Evolutionary conservation across 2,329 filamentous ascomycete genomes (phyloP).

Genomic region (Aureobasidium sp.): DNA sequence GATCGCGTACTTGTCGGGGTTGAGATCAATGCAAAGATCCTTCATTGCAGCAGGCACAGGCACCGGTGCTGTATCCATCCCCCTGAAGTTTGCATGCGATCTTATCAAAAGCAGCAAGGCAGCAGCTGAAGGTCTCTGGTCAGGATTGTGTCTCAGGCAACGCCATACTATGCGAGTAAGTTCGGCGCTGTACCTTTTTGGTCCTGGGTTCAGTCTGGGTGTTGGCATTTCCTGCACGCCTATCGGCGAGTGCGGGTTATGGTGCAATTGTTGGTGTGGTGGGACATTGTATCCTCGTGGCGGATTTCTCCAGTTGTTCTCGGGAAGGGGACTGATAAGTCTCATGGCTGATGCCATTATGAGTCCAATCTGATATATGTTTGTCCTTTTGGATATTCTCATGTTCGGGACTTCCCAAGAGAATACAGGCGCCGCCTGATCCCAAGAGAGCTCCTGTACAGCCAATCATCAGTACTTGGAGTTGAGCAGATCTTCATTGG

Average conservation of each 20-base stretch:
- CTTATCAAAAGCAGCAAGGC: background rate
- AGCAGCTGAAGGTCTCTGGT: background rate
- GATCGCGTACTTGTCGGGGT: background rate
- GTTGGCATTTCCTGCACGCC: background rate
- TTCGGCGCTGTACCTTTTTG: background rate
- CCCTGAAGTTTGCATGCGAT: background rate
- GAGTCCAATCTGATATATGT: background rate
- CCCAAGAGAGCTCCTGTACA: background rate
- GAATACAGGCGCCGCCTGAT: too few species aligned
- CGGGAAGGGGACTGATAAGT: background rate
- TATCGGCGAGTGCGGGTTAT: background rate
- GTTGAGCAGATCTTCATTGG: too few species aligned
- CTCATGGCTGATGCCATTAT: slow-evolving; percentile 4
- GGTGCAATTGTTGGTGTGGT: background rate
- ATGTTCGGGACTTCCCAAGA: background rate
- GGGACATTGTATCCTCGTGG: background rate
- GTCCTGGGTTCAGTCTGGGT: background rate
- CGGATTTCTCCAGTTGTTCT: background rate
- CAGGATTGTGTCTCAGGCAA: background rate
- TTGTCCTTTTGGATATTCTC: background rate
- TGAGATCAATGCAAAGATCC: background rate
- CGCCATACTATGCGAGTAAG: background rate
- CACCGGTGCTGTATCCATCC: background rate
- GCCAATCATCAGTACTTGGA: background rate
- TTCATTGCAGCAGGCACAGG: background rate